Percentiles rank a stretch among this genome's conserved stretches.
Evolutionary conservation across 306 rosid genomes (phyloP).

Genomic region (Arachis stenosperma): DNA sequence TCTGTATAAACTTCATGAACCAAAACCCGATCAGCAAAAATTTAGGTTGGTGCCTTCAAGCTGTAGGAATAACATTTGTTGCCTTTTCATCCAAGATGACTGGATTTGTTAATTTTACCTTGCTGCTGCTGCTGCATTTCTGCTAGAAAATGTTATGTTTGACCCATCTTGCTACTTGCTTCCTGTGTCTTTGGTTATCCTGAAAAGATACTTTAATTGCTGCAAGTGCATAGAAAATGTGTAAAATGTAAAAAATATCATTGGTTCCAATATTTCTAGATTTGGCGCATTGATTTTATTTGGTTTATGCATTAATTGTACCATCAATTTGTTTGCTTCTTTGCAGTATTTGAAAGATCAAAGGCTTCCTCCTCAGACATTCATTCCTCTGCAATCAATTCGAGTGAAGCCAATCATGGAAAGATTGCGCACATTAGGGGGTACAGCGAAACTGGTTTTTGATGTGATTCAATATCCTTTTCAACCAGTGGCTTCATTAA

Average conservation of each 20-base stretch:
- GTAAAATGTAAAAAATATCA: conserved; percentile 11
- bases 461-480: conserved; percentile 99
- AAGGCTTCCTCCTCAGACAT: conserved; percentile 99
- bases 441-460: conserved; percentile 81
- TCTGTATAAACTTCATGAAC: conserved; percentile 10
- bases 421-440: conserved; percentile 88
- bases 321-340: conserved; percentile 38
- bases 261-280: conserved; percentile 13
- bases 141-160: conserved; percentile 6
- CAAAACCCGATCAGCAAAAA: conserved; percentile 8
- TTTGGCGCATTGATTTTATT: conserved; percentile 9
- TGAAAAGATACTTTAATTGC: conserved; percentile 15
- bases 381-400: conserved; percentile 95
- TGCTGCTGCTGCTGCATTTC: conserved; percentile 27
- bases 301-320: conserved; percentile 29
- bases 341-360: conserved; percentile 98
- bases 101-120: conserved; percentile 4
- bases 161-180: conserved; percentile 11
- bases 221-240: conserved; percentile 1
- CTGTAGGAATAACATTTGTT: conserved; percentile 10
- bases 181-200: conserved; percentile 9
- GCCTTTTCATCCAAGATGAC: conserved; percentile 13
- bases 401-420: conserved; percentile 95
- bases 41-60: conserved; percentile 19
- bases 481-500: conserved; percentile 30